A percentile compares a stretch with the other conserved stretches of the same genome.
These are phyloP conservation scores for Apiospora phragmitis DNA, from an alignment of 2,329 filamentous ascomycete species.

Conservation along the genomic window DNA sequence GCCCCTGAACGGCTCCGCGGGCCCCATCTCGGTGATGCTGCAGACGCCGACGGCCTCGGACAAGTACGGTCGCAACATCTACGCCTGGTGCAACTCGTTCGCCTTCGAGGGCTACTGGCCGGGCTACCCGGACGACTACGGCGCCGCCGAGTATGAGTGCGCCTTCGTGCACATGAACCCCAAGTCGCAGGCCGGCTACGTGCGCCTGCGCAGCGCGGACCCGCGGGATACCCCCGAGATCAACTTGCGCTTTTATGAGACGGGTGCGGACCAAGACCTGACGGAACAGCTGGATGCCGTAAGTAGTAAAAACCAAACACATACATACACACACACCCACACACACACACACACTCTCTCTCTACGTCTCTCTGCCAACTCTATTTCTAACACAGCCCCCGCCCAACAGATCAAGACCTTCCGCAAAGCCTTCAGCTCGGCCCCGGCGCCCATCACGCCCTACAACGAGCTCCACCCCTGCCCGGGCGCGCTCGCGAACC, in stretches of 20 bases:
- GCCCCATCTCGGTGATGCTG: conserved; percentile 32
- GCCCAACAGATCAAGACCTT: conserved; percentile 36
- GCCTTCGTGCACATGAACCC: conserved; percentile 43
- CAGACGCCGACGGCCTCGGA: conserved; percentile 29
- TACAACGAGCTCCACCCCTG: conserved; percentile 26
- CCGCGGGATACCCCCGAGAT: conserved; percentile 65
- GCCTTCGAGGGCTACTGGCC: conserved; percentile 34
- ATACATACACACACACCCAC: neutral
- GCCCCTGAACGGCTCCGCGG: conserved; percentile 25
- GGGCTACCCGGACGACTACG: conserved; percentile 32
- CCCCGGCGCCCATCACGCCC: conserved; percentile 34
- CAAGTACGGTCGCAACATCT: conserved; percentile 25
- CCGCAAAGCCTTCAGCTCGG: conserved; percentile 42
- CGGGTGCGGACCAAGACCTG: conserved; percentile 39
- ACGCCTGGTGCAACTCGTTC: conserved; percentile 30
- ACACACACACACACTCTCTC: neutral
- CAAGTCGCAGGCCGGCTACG: conserved; percentile 60
- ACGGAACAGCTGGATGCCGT: conserved; percentile 26
- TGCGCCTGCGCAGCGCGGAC: conserved; percentile 60
- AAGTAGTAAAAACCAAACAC: neutral
- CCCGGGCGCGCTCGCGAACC: conserved; percentile 9
- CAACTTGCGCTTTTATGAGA: conserved; percentile 61
- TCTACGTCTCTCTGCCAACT: neutral
- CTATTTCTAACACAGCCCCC: neutral
- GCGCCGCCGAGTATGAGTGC: conserved; percentile 34